Base-by-base conservation (phyloP, 805 yeast genomes). In the Candida vartiovaarae region DNA sequence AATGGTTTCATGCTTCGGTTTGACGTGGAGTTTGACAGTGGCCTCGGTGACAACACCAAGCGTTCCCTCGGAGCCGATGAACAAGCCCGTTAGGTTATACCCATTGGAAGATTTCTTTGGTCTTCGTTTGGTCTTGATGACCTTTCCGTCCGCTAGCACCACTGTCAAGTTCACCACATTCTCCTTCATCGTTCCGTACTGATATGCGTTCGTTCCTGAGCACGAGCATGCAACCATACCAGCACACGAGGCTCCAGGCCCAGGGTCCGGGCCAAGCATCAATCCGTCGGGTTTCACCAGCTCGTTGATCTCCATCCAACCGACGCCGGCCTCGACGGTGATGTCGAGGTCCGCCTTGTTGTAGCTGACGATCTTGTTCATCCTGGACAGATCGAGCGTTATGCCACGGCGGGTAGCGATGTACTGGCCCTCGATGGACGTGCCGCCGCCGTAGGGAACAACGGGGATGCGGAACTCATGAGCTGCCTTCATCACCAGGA, bases 181-280 rank as follows among this genome's bases (percentile, higher is more conserved):
- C 60, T 84, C 88, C 58, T 80, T 77, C 80, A 84, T 82, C 20
- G 90, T 85, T 15, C 95, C 95, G 54, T 82, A 84, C 37, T 84
- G 61, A 27, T 76, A 75, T 8, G 91, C 89, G 53, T 84, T 81
- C 5, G 91, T 81, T 5, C 95, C 95, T 1, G 90, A 82, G 47
- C 90, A 84, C 34, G 83, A 80, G 33, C 85, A 82, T 9, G 81
- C 82, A 41, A 80, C 77, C 77, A 82, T 82, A 3, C 95, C 95
- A 24, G 85, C 85, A 43, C 84, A 78, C 43, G 79, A 70, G 2
- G 91, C 93, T 38, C 88, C 87, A 15, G 91, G 89, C 35, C 89
- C 89, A 1, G 78, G 78, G 57, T 84, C 91, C 9, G 84, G 83
- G 1, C 91, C 93, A 52, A 85, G 76, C 59, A 85, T 56, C 25